Conservation (phyloP, 176 grass and related monocot species). For the Elymus sibiricus region DNA sequence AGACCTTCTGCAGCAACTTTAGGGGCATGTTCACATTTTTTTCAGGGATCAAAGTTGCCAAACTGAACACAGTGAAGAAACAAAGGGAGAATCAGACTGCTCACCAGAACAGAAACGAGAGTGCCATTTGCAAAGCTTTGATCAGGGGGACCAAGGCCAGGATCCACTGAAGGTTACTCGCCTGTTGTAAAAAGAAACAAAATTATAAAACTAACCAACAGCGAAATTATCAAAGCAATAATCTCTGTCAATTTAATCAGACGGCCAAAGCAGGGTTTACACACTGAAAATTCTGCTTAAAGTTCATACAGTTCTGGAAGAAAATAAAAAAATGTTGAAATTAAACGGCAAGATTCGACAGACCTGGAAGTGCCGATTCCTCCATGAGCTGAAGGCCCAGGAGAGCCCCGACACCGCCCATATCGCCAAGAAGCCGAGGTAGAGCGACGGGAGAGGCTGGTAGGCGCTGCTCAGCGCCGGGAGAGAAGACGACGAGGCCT, state of each 20-base stretch:
- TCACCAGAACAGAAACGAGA: conserved; percentile 94
- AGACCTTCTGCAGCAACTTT: background rate
- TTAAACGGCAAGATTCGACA: background rate
- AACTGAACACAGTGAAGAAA: background rate
- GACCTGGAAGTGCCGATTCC: conserved; percentile 82
- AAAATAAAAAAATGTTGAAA: background rate
- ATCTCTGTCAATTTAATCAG: background rate
- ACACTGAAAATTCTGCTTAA: background rate
- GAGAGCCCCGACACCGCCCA: conserved; percentile 79
- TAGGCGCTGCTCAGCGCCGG: conserved; percentile 61
- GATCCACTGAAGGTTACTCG: conserved; percentile 90
- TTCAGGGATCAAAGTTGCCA: background rate
- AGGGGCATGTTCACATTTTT: background rate
- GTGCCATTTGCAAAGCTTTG: conserved; percentile 80
- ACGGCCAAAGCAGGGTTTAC: background rate
- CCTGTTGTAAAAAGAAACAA: conserved; percentile 28
- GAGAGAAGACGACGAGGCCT: conserved; percentile 24
- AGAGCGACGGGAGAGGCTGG: conserved; percentile 74
- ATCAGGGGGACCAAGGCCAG: conserved; percentile 69
- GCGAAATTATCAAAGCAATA: background rate
- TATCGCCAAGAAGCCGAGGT: conserved; percentile 80
- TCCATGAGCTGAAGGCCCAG: conserved; percentile 85
- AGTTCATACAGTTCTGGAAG: background rate
- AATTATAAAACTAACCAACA: background rate
- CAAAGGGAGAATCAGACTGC: background rate